phyloP scores from a whole-genome alignment of 169 alveolate species.

The Babesia bovis region DNA sequence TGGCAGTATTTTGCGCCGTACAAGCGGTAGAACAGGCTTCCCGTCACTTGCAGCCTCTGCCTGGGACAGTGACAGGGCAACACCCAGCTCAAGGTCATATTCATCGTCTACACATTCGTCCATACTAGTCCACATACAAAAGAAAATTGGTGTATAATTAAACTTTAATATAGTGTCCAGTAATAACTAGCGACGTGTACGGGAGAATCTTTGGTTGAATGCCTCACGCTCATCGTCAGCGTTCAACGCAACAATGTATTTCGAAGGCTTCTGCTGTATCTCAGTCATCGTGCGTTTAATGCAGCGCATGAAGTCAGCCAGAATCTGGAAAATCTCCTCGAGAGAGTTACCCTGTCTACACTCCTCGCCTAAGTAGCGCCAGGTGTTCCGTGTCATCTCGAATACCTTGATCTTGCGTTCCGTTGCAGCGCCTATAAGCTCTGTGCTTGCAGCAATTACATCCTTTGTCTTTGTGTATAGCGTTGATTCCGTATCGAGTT shows the following conservation, averaged over 20 bases:
- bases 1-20: constrained; percentile 20
- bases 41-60: not conserved
- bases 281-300: constrained; percentile 40
- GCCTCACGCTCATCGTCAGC: constrained; percentile 39
- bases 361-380: constrained; percentile 67
- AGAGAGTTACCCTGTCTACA: constrained; percentile 32
- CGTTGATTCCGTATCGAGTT: not conserved
- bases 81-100: constrained; percentile 39
- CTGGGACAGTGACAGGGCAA: constrained; percentile 29
- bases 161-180: not conserved
- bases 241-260: constrained; percentile 54
- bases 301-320: constrained; percentile 54
- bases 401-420: constrained; percentile 17
- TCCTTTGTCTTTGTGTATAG: constrained; percentile 1
- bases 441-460: constrained; percentile 29
- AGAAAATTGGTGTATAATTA: not conserved
- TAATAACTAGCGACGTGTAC: constrained; percentile 17
- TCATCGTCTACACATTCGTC: constrained; percentile 10
- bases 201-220: constrained; percentile 26
- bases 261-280: constrained; percentile 45
- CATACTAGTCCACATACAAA: constrained; percentile 8
- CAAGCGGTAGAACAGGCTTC: not conserved
- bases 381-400: constrained; percentile 9
- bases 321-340: constrained; percentile 59
- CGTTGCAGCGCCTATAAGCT: constrained; percentile 15